Evolutionary conservation across 805 yeast species (phyloP), one percentile per base, ranked within the genome.

Genomic region (Wickerhamiella musiphila): DNA sequence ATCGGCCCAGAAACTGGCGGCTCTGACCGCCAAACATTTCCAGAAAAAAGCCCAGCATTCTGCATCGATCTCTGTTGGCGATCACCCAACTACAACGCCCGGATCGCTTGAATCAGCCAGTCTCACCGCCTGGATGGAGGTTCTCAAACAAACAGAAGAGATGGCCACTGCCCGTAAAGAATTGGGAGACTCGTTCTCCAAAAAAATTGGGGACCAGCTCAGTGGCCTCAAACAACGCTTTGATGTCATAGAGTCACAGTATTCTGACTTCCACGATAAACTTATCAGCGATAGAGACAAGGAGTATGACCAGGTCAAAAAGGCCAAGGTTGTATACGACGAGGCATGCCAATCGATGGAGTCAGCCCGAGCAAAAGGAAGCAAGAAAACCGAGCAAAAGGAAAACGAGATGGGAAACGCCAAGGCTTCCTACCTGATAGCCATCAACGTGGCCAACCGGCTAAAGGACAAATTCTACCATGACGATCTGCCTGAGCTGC

Each of bases 31-130:
- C 32, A 79, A 73, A 37, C 78, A 72, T 40, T 72, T 81, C 44
- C 74, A 72, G 37, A 76, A 70, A 52, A 83, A 84, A 50, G 76
- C 93, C 29, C 70, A 70, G 41, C 54, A 63, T 12, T 61, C 81
- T 8, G 68, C 86, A 0, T 51, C 57, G 10, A 54, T 90, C 18
- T 70, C 84, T 27, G 98, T 90, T 2, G 99, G 99, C 17, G 93
- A 81, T 38, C 68, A 68, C 12, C 98, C 99, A 0, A 66, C 72
- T 26, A 68, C 79, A 26, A 90, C 99, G 0, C 96, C 98, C 0
- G 98, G 99, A 0, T 82, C 95, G 0, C 60, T 86, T 31, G 96
- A 90, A 49, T 66, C 78, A 41, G 93, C 94, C 0, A 63, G 78
- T 11, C 57, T 84, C 39, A 93, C 79, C 9, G 69, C 93, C 2